Base-by-base conservation (phyloP, 352 stramenopile species). In the Pythium oligandrum region DNA sequence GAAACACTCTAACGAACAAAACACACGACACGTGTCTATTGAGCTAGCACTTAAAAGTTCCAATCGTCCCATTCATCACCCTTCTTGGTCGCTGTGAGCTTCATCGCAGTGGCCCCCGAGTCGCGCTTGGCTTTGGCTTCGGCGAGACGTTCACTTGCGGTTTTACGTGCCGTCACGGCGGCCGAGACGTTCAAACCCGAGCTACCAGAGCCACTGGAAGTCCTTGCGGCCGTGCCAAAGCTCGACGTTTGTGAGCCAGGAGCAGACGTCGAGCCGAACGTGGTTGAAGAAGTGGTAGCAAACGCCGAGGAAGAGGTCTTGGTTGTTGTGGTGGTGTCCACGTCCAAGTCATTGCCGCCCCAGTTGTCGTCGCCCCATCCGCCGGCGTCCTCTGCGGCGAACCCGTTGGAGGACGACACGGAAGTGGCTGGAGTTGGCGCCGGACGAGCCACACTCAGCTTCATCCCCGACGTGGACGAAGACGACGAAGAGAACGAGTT, bases 51-150 rank as follows among this genome's bases (percentile, higher is more conserved):
- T 55, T 81, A 90, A 49, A 90, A 91, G 57, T 89, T 75, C 81
- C 81, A 91, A 53, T 88, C 85, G 54, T 82, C 72, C 81, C 81
- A 91, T 50, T 91, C 75, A 55, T 91, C 78, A 30, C 70, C 70
- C 57, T 68, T 71, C 55, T 85, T 86, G 37, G 59, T 65, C 1
- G 55, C 49, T 11, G 73, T 49, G 12, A 91, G 63, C 54, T 88
- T 91, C 73, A 89, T 87, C 2, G 81, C 74, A 9, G 50, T 47
- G 26, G 9, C 68, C 64, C 11, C 79, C 50, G 17, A 26, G 17
- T 82, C 74, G 44, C 70, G 70, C 53, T 88, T 88, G 1, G 64
- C 60, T 51, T 86, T 90, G 9, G 65, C 50, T 36, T 90, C 78
- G 30, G 74, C 71, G 6, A 73, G 65, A 26, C 74, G 64, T 54